Evolutionary conservation across 1,139 yeast genomes (phyloP).

Genomic region (Kluyveromyces marxianus): DNA sequence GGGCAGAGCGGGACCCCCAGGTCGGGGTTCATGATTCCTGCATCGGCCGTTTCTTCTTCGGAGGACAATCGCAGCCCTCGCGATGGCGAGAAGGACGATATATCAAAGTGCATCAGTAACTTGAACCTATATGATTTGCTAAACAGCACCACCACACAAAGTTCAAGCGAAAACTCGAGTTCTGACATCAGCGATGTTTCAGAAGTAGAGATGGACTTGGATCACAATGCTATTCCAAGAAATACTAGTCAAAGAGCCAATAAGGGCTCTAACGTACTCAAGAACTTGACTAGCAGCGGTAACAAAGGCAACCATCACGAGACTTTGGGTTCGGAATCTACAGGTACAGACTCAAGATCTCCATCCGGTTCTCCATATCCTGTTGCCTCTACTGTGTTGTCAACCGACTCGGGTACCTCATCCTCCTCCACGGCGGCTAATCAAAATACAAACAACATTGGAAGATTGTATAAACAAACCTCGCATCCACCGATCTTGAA

Average conservation of each 20-base stretch:
- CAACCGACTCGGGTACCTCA: too few relatives aligned
- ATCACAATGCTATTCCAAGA: not conserved
- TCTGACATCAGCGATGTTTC: constrained; percentile 3
- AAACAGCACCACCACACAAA: constrained; percentile 2
- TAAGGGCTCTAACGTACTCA: too few relatives aligned
- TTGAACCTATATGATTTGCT: constrained; percentile 10
- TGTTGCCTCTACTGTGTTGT: constrained; percentile 5
- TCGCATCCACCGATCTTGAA: constrained; percentile 4
- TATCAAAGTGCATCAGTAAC: constrained; percentile 7
- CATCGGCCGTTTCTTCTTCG: not conserved
- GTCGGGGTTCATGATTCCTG: not conserved
- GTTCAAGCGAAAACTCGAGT: constrained; percentile 8
- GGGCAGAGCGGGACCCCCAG: not conserved
- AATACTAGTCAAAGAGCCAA: too few relatives aligned
- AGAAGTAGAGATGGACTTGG: not conserved
- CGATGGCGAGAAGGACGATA: constrained; percentile 3
- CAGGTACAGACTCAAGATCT: not conserved
- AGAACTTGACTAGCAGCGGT: not conserved
- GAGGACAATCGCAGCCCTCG: not conserved
- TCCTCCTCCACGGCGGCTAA: too few relatives aligned
- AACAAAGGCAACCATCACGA: too few relatives aligned
- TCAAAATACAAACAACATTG: not conserved
- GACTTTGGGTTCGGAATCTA: too few relatives aligned
- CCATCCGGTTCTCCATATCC: constrained; percentile 2
- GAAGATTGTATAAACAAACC: not conserved